Conservation (phyloP, 352 stramenopile genomes). For the Phytophthora multivora region DNA sequence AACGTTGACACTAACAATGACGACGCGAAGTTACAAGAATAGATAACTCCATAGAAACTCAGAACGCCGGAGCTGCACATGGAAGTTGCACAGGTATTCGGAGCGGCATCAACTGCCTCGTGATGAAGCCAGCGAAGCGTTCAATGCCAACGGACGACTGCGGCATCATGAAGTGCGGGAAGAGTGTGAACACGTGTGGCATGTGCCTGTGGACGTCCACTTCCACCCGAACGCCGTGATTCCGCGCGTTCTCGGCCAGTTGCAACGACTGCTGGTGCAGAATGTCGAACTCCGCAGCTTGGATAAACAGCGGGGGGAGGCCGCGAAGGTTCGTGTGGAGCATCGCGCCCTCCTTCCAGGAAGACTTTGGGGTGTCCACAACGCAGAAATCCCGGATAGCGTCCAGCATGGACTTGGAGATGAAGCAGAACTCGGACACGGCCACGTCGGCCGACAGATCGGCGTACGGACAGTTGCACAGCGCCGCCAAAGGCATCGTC, state of each 20-base stretch:
- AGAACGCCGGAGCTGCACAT: slow-evolving; percentile 28
- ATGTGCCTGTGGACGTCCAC: slow-evolving; percentile 60
- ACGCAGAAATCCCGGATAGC: slow-evolving; percentile 44
- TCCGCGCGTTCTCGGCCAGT: slow-evolving; percentile 38
- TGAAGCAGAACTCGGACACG: slow-evolving; percentile 52
- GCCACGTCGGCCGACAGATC: slow-evolving; percentile 39
- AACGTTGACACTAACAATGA: neutral
- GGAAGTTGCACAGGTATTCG: slow-evolving; percentile 31
- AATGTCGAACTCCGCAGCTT: slow-evolving; percentile 52
- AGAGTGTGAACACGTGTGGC: slow-evolving; percentile 66
- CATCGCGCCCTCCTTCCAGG: slow-evolving; percentile 45
- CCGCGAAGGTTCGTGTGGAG: slow-evolving; percentile 45
- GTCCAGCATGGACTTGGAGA: slow-evolving; percentile 45
- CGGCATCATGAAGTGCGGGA: slow-evolving; percentile 53
- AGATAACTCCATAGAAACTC: neutral
- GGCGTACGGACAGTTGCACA: slow-evolving; percentile 57
- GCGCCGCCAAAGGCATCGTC: slow-evolving; percentile 35
- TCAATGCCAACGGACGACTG: slow-evolving; percentile 51
- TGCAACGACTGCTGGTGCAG: slow-evolving; percentile 47
- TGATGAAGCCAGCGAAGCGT: slow-evolving; percentile 48
- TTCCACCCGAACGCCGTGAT: slow-evolving; percentile 35
- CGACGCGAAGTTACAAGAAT: neutral
- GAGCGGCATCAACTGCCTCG: slow-evolving; percentile 28
- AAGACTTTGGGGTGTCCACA: slow-evolving; percentile 4
- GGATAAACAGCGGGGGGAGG: slow-evolving; percentile 52